Conservation (phyloP, 75 land plant species). For the Cupressus sempervirens region DNA sequence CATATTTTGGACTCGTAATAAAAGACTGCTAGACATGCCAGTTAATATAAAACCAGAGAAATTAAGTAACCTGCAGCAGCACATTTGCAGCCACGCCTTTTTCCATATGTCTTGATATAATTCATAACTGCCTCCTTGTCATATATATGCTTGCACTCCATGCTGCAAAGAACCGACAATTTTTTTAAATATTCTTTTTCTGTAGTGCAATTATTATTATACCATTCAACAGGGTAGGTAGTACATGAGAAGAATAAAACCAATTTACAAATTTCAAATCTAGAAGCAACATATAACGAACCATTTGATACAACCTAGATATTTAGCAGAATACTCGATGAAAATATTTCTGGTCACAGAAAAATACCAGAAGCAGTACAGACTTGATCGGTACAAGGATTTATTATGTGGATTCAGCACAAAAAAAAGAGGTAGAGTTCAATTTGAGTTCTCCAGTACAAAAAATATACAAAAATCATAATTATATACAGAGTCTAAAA, state of each 20-base stretch:
- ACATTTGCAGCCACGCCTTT: conserved; percentile 37
- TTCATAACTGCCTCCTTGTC: conserved; percentile 62
- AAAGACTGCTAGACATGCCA: neutral
- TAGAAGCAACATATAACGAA: neutral
- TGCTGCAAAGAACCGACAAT: conserved; percentile 29
- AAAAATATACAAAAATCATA: too few species aligned
- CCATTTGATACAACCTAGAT: neutral
- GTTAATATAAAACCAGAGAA: neutral
- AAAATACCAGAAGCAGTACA: too few species aligned
- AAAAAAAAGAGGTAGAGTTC: too few species aligned
- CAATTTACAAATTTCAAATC: neutral
- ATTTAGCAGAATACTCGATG: neutral
- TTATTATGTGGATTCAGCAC: too few species aligned
- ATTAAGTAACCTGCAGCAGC: conserved; percentile 68
- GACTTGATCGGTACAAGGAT: too few species aligned
- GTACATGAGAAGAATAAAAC: neutral
- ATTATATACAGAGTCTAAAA: too few species aligned
- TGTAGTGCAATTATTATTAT: neutral
- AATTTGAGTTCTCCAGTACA: too few species aligned
- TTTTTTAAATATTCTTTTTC: neutral
- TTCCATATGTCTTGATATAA: conserved; percentile 34
- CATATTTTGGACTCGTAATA: neutral
- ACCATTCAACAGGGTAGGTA: neutral
- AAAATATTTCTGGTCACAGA: neutral
- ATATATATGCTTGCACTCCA: conserved; percentile 84